Base-by-base conservation (phyloP, 1,139 yeast species). In the Torulaspora pretoriensis region DNA sequence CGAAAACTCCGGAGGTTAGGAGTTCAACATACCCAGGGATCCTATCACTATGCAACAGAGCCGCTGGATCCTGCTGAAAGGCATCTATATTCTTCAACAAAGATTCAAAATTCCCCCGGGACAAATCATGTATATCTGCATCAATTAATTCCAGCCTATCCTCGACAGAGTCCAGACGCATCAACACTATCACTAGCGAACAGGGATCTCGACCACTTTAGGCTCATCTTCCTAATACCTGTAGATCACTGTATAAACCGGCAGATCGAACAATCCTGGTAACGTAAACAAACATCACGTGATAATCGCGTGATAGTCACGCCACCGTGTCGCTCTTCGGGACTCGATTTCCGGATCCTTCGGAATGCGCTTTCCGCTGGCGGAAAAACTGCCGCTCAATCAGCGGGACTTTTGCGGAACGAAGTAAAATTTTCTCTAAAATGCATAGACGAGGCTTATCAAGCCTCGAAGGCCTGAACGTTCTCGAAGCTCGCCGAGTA, bases 21-120 rank as follows among this genome's bases (percentile, higher is more conserved):
- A 19, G 24, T 1, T 52, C 56, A 5, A 78, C 61, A 48, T 69
- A 70, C 0, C 36, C 17, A 0, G 65, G 57, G 31, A 82, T 59
- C 12, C 63, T 51, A 1, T 63, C 47, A 51, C 17, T 23, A 30
- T 24, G 27, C 8, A 28, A 32, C 5, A 82, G 60, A 6, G 77
- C 63, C 39, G 72, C 72, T 0, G 88, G 86, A 40, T 70, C 71
- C 2, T 75, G 70, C 59, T 80, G 85, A 54, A 80, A 81, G 49
- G 75, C 75, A 43, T 71, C 66, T 4, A 72, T 61, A 9, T 55
- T 54, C 2, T 32, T 35, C 23, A 44, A 26, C 10, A 46, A 14
- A 12, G 28, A 14, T 2, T 36, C 14, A 57, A 47, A 13, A 55
- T 47, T 12, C 33, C 29, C 23, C 5, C 13, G 37, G 10, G 47